Base-by-base conservation (phyloP, 495 filamentous ascomycete genomes). In the Lindgomyces ingoldianus region DNA sequence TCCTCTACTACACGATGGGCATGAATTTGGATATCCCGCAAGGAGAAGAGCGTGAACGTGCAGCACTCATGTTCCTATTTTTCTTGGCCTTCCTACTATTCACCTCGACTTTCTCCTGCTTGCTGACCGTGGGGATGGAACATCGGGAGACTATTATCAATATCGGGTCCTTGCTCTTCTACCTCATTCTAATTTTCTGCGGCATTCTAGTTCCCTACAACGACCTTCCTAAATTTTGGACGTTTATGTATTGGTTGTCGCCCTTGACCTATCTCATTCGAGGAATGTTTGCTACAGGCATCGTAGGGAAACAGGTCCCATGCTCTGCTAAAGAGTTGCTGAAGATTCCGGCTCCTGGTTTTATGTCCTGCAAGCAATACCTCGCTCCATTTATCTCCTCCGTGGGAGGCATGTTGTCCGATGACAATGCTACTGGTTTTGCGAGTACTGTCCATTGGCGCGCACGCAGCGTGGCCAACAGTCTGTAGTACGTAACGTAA, bases 221-320 rank as follows among this genome's bases (percentile, higher is more conserved):
- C 1, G 41, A 42, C 16, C 52, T 64, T 4, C 44, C 61, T 3
- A 16, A 42, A 2, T 63, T 63, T 33, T 63, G 60, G 50, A 56
- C 30, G n/a, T 63, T 63, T 51, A 55, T 56, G 50, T 63, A 63
- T 22, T 18, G 50, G 8, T 29, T 63, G 2, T 46, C 33, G 0
- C 60, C 60, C 2, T 36, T 63, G 1, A 63, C 60, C 2, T 63
- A 63, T 45, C 16, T 57, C 8, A 30, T 64, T 0, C 4, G 2
- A 4, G 53, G 61, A 1, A n/a, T 64, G 0, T n/a, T 42, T 16
- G 29, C 44, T 4, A 26, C 30, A 22, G 61, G 61, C n/a, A 33
- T 57, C 1, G 21, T 42, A 18, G 26, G 27, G 18, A 29, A 2
- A 1, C 6, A 14, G 6, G 44, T 56, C 22, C 14, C 16, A 21